Evolutionary conservation across 73 alveolate genomes (phyloP).

Genomic region (Paramecium sonneborni): DNA sequence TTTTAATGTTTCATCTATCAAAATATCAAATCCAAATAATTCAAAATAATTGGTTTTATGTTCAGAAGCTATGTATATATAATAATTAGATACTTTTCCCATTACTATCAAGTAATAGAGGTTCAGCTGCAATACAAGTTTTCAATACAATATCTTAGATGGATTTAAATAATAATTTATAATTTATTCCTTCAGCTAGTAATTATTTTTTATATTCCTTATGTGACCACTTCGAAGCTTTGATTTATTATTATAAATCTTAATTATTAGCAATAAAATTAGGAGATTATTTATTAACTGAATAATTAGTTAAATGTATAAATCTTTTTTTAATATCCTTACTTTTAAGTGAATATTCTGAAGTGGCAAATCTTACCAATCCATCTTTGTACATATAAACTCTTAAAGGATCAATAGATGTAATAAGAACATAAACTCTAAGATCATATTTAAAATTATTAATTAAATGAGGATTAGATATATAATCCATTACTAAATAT

Average conservation of each 20-base stretch:
- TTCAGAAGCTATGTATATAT: not conserved
- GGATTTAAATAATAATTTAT: conserved; percentile 70
- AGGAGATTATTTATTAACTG: conserved; percentile 85
- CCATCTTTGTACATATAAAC: conserved; percentile 96
- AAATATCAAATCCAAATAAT: conserved; percentile 97
- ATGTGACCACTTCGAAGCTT: conserved; percentile 86
- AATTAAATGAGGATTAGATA: conserved; percentile 91
- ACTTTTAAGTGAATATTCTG: conserved; percentile 80
- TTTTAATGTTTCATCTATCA: conserved; percentile 84
- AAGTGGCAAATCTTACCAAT: conserved; percentile 95
- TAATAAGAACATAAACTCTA: conserved; percentile 89
- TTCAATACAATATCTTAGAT: conserved; percentile 81
- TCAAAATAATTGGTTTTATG: conserved; percentile 91
- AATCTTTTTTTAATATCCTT: conserved; percentile 79
- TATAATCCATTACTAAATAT: conserved; percentile 84
- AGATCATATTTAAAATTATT: conserved; percentile 93
- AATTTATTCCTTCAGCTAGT: conserved; percentile 67
- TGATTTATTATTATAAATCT: conserved; percentile 64
- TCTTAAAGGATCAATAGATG: conserved; percentile 95
- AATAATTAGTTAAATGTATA: conserved; percentile 95
- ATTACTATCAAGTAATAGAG: conserved; percentile 45
- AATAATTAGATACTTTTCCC: not conserved
- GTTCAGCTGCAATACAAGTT: conserved; percentile 84
- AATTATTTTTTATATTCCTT: conserved; percentile 70
- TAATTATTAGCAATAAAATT: conserved; percentile 73